phyloP scores from a whole-genome alignment of 148 eudicot species.

The Beta vulgaris region DNA sequence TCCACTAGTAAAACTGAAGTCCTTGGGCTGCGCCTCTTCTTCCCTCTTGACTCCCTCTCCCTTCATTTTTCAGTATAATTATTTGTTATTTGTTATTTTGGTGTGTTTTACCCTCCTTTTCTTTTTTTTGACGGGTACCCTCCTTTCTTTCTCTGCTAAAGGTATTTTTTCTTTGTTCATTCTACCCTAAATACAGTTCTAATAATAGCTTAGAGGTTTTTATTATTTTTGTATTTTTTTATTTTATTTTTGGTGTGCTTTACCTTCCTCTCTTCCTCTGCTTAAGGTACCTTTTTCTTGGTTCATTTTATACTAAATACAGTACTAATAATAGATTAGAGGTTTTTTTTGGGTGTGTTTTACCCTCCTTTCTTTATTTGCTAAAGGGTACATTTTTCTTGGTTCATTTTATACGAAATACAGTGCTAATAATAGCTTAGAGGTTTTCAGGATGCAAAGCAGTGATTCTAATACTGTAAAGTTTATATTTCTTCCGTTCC shows the following conservation, averaged over 20 bases:
- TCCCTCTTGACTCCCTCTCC: not conserved
- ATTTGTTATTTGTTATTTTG: too few relatives aligned
- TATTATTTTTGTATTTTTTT: too few relatives aligned
- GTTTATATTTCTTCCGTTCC: too few relatives aligned
- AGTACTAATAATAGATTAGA: constrained; percentile 3
- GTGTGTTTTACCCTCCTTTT: too few relatives aligned
- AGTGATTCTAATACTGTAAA: too few relatives aligned
- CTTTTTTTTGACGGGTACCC: too few relatives aligned
- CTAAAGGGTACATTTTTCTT: not conserved
- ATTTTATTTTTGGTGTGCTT: too few relatives aligned
- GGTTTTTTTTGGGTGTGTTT: too few relatives aligned
- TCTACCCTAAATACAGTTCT: not conserved
- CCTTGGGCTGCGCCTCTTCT: not conserved
- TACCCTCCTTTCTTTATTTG: not conserved
- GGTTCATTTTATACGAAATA: not conserved
- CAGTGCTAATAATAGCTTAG: constrained; percentile 5
- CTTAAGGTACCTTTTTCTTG: not conserved
- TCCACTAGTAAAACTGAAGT: not conserved
- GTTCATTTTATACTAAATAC: not conserved
- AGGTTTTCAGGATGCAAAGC: too few relatives aligned
- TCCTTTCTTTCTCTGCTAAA: not conserved
- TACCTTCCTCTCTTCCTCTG: not conserved
- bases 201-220: constrained; percentile 1
- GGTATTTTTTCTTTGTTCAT: not conserved
- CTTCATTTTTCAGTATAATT: not conserved